Evolutionary conservation across 2,329 filamentous ascomycete species (phyloP).

Genomic region (Colletotrichum coccodes): DNA sequence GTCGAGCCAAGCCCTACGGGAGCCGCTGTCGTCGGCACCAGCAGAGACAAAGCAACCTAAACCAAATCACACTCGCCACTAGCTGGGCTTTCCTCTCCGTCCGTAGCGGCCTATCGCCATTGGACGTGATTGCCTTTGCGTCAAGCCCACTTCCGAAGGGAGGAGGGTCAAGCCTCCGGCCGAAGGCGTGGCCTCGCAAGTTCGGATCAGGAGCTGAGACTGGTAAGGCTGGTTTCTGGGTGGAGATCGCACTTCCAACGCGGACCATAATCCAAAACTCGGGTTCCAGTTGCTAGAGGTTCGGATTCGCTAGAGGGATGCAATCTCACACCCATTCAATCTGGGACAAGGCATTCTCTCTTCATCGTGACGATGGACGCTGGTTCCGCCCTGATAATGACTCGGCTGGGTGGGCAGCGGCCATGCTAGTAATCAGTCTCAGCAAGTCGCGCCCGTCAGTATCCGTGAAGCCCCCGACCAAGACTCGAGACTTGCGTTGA

Average conservation of each 20-base stretch:
- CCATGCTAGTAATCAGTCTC: not conserved
- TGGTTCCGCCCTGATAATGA: not conserved
- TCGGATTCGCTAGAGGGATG: not conserved
- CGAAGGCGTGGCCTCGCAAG: not conserved
- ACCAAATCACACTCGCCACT: not conserved
- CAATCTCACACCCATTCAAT: not conserved
- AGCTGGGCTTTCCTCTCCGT: not conserved
- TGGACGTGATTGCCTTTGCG: not conserved
- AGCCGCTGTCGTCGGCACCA: not conserved
- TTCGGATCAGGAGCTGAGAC: not conserved
- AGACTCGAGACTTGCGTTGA: not conserved
- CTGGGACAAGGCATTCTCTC: not conserved
- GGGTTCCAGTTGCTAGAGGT: not conserved
- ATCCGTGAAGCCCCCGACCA: not conserved
- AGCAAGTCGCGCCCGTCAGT: not conserved
- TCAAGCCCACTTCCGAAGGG: not conserved
- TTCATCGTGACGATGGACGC: not conserved
- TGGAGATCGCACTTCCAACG: not conserved
- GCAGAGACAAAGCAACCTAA: not conserved
- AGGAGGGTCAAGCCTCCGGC: not conserved
- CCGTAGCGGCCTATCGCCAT: not conserved
- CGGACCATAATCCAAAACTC: not conserved
- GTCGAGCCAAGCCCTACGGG: conserved; percentile 14
- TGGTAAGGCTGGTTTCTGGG: not conserved
- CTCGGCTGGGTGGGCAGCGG: not conserved